A percentile compares a stretch with the other conserved stretches of the same genome.
These are phyloP conservation scores for Chrysoporthe deuterocubensis DNA, from an alignment of 2,329 filamentous ascomycete genomes.

Conservation along the genomic window DNA sequence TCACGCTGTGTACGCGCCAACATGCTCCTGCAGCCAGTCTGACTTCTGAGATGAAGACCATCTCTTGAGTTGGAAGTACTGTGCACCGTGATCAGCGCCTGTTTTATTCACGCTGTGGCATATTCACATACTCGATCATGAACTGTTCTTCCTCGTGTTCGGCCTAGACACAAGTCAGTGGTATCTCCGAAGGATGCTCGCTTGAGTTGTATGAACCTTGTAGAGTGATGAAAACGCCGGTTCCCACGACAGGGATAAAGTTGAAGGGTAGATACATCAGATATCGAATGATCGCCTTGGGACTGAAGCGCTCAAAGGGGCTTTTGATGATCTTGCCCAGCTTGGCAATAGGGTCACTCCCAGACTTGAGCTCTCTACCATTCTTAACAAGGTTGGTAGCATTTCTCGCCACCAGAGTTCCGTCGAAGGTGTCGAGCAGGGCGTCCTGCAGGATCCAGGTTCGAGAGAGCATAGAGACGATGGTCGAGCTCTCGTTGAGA, in stretches of 20 bases:
- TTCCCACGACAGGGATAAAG: conserved; percentile 89
- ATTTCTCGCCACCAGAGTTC: conserved; percentile 59
- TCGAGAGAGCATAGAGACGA: conserved; percentile 62
- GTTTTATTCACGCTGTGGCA: conserved; percentile 31
- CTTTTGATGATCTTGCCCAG: conserved; percentile 62
- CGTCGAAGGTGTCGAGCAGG: conserved; percentile 88
- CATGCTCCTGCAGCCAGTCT: conserved; percentile 71
- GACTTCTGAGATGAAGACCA: conserved; percentile 70
- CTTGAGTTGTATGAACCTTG: conserved; percentile 57
- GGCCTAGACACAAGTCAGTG: conserved; percentile 40
- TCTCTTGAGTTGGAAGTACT: conserved; percentile 92
- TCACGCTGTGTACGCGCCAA: conserved; percentile 81
- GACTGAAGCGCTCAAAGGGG: conserved; percentile 60
- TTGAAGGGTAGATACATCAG: conserved; percentile 89
- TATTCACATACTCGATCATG: conserved; percentile 56
- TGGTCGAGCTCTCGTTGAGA: conserved; percentile 63
- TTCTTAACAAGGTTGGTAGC: conserved; percentile 67
- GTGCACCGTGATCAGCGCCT: conserved; percentile 55
- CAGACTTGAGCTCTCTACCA: conserved; percentile 72
- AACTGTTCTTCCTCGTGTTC: conserved; percentile 51
- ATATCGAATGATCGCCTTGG: conserved; percentile 72
- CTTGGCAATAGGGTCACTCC: conserved; percentile 59
- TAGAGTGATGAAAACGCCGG: conserved; percentile 75
- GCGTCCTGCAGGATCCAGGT: conserved; percentile 81
- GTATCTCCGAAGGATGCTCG: neutral